Evolutionary conservation across 169 alveolate species (phyloP), one percentile per base, ranked within the genome.

Genomic region (Cystoisospora suis): DNA sequence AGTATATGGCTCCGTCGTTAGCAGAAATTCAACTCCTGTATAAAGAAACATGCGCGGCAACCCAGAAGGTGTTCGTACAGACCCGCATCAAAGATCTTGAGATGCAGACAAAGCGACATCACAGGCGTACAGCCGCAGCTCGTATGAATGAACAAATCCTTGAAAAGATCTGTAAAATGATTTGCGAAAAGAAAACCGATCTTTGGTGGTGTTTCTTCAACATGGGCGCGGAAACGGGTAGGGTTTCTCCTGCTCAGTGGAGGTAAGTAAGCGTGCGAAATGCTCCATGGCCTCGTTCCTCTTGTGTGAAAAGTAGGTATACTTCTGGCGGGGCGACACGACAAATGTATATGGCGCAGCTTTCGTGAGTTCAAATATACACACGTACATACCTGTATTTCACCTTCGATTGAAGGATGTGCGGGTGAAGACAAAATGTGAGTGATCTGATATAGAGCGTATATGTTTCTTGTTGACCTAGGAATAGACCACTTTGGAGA

Each of bases 1-100:
- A 96, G 88, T 96, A 95, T 79, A 96, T 96, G 97, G 94, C 98
- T 7, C 98, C 98, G 15, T 88, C 97, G 23, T 94, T 96, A 44
- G 96, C 94, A 29, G 90, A 95, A 20, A 95, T 96, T 0, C 93
- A 94, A 44, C 92, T 93, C 70, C 89, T 94, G n/a, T 93, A 93
- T 83, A 85, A 90, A 29, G 95, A 94, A 86, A 93, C 93, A 12
- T 91, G 93, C 75, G 88, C 92, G 45, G 93, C 95, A 44, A 90
- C 94, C 7, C 94, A 94, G 89, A 94, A 94, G 87, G 93, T 90
- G 49, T 44, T 90, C 32, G 45, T 81, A 29, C 93, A 90, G 77
- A 72, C 80, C 46, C 36, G 79, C 20, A 90, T 90, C 49, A 83
- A 90, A 45, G 87, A 90, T 23, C 86, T 90, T 15, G 93, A 90